These are phyloP conservation scores for Rhododendron ferrugineum DNA, from an alignment of 148 eudicot species.

Conservation along the genomic window DNA sequence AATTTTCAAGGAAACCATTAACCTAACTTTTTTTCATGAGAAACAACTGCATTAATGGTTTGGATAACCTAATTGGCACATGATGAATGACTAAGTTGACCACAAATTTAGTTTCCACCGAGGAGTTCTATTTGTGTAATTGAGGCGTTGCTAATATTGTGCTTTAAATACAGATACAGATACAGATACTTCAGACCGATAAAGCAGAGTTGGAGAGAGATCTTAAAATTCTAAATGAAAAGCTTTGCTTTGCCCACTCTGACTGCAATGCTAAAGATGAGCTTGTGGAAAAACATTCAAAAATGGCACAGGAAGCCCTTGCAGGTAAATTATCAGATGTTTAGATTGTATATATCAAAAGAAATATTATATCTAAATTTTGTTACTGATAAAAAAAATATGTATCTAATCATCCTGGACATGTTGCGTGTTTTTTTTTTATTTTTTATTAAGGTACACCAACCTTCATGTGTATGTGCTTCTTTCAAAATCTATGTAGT, in stretches of 20 bases:
- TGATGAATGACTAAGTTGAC: slow-evolving; percentile 3
- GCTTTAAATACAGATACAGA: slow-evolving; percentile 48
- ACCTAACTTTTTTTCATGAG: not conserved
- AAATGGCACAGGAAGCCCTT: slow-evolving; percentile 81
- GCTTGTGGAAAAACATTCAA: slow-evolving; percentile 51
- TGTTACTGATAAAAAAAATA: not conserved
- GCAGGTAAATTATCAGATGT: slow-evolving; percentile 38
- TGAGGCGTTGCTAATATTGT: slow-evolving; percentile 1
- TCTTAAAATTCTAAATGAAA: slow-evolving; percentile 40
- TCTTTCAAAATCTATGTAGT: not conserved
- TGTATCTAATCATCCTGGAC: not conserved
- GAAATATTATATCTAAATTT: not conserved
- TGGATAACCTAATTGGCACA: not conserved
- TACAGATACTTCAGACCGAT: slow-evolving; percentile 46
- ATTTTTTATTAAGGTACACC: not conserved
- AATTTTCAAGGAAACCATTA: not conserved
- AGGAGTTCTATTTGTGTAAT: not conserved
- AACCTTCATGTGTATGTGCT: not conserved
- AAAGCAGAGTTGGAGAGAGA: slow-evolving; percentile 64
- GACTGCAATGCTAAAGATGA: slow-evolving; percentile 69
- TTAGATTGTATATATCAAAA: not conserved
- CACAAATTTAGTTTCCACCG: not conserved
- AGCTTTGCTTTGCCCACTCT: slow-evolving; percentile 51
- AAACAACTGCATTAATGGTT: slow-evolving; percentile 5
- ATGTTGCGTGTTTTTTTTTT: not conserved